Percentiles rank a stretch among this genome's conserved stretches.
Evolutionary conservation across 768 basidiomycete species (phyloP).

Genomic region (Pleurotus cornucopiae): DNA sequence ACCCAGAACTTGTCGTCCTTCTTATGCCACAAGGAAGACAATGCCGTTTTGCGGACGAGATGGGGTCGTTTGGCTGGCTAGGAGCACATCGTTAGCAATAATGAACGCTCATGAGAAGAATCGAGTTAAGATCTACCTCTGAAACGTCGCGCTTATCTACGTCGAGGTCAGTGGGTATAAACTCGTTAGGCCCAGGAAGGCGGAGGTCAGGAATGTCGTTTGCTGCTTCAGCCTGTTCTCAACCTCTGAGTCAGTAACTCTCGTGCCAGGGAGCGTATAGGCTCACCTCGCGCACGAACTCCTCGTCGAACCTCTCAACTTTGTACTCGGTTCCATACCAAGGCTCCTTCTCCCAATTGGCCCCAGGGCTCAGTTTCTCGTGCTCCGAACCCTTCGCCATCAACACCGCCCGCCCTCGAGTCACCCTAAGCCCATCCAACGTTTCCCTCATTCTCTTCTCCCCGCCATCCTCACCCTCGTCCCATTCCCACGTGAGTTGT

Average conservation of each 20-base stretch:
- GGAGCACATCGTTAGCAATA: neutral
- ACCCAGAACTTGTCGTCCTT: slow-evolving; percentile 97
- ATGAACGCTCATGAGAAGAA: too few relatives aligned
- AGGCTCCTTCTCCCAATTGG: slow-evolving; percentile 70
- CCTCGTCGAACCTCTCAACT: slow-evolving; percentile 63
- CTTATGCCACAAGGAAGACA: slow-evolving; percentile 90
- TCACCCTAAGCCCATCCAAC: slow-evolving; percentile 54
- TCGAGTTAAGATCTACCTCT: slow-evolving; percentile 39
- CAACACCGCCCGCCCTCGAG: slow-evolving; percentile 65
- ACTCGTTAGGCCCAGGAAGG: slow-evolving; percentile 84
- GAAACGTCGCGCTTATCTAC: slow-evolving; percentile 71
- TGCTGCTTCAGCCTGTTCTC: slow-evolving; percentile 51
- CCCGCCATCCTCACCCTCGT: slow-evolving; percentile 48
- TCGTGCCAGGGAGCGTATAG: neutral
- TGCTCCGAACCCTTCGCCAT: slow-evolving; percentile 76
- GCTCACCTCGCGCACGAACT: slow-evolving; percentile 54
- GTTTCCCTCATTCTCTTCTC: slow-evolving; percentile 56
- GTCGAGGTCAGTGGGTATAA: slow-evolving; percentile 83
- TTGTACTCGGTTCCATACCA: slow-evolving; percentile 91
- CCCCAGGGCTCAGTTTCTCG: slow-evolving; percentile 36
- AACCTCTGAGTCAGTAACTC: neutral
- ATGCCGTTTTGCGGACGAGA: slow-evolving; percentile 66
- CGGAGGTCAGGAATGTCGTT: slow-evolving; percentile 67
- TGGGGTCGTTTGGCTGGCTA: slow-evolving; percentile 75
- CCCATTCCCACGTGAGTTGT: slow-evolving; percentile 72